phyloP scores from a whole-genome alignment of 345 rosid genomes.

The Hibiscus tridactylites region DNA sequence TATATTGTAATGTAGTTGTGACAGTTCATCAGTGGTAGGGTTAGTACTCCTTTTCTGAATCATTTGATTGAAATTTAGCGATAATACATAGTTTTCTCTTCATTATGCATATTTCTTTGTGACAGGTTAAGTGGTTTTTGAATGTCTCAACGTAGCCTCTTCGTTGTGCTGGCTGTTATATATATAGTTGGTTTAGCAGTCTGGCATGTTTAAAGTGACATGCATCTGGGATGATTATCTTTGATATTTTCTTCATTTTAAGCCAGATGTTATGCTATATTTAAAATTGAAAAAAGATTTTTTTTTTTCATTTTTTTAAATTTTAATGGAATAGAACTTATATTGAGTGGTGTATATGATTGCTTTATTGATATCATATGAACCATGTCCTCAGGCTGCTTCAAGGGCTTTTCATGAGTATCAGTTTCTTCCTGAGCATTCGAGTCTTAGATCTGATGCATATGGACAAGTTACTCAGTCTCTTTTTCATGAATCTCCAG shows the following conservation, averaged over 20 bases:
- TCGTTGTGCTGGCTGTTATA: neutral
- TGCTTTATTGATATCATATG: constrained; percentile 5
- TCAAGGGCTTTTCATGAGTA: constrained; percentile 52
- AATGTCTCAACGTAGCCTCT: neutral
- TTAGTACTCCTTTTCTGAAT: neutral
- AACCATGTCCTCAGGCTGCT: constrained; percentile 33
- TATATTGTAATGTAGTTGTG: neutral
- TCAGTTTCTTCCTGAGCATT: constrained; percentile 56
- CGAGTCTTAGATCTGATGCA: constrained; percentile 40
- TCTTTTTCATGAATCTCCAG: constrained; percentile 44
- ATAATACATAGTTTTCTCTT: neutral
- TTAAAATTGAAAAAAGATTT: constrained; percentile 4
- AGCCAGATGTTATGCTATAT: neutral
- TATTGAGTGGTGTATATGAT: constrained; percentile 2
- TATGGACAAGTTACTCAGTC: constrained; percentile 45
- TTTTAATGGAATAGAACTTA: neutral
- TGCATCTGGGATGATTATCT: neutral
- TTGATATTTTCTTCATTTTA: neutral
- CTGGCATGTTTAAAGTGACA: neutral
- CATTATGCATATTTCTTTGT: neutral
- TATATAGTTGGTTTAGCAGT: constrained; percentile 2
- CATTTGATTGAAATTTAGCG: neutral
- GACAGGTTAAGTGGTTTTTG: neutral
- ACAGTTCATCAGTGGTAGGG: neutral
- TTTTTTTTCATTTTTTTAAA: neutral